Conservation (phyloP, 1,284 basidiomycete genomes). For the Cutaneotrichosporon cutaneum region DNA sequence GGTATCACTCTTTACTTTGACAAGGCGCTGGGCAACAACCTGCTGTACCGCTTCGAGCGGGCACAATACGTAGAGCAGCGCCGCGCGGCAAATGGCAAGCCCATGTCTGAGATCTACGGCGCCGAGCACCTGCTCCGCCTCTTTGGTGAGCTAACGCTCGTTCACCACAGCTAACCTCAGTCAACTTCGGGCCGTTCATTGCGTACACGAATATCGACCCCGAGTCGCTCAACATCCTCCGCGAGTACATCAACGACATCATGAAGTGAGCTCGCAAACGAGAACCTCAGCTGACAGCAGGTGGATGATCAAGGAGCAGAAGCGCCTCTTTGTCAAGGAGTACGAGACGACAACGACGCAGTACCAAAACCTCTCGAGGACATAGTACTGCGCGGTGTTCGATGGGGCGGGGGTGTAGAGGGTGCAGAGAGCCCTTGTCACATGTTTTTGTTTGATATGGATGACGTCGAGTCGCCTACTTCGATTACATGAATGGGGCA, state of each 20-base stretch:
- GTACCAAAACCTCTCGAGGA: constrained; percentile 52
- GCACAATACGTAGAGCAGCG: constrained; percentile 84
- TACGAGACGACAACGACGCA: constrained; percentile 54
- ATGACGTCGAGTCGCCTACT: neutral
- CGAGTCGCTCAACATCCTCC: constrained; percentile 76
- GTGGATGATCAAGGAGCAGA: constrained; percentile 56
- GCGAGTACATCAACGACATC: constrained; percentile 87
- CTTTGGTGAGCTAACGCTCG: constrained; percentile 65
- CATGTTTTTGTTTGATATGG: neutral
- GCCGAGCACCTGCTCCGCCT: constrained; percentile 91
- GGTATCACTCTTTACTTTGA: constrained; percentile 96
- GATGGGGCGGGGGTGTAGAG: neutral
- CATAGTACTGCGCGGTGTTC: constrained; percentile 30
- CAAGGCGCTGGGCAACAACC: constrained; percentile 79
- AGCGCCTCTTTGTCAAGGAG: constrained; percentile 52
- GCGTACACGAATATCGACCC: constrained; percentile 86
- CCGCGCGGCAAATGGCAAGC: constrained; percentile 69
- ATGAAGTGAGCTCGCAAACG: constrained; percentile 64
- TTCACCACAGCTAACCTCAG: constrained; percentile 37
- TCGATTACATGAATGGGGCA: neutral
- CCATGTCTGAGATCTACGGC: constrained; percentile 89
- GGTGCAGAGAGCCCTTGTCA: neutral
- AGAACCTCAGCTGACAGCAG: constrained; percentile 26
- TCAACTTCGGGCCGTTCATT: constrained; percentile 69
- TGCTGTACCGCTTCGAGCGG: constrained; percentile 92